Base-by-base conservation (phyloP, 2,329 filamentous ascomycete species). In the Pseudocercospora crystallina region DNA sequence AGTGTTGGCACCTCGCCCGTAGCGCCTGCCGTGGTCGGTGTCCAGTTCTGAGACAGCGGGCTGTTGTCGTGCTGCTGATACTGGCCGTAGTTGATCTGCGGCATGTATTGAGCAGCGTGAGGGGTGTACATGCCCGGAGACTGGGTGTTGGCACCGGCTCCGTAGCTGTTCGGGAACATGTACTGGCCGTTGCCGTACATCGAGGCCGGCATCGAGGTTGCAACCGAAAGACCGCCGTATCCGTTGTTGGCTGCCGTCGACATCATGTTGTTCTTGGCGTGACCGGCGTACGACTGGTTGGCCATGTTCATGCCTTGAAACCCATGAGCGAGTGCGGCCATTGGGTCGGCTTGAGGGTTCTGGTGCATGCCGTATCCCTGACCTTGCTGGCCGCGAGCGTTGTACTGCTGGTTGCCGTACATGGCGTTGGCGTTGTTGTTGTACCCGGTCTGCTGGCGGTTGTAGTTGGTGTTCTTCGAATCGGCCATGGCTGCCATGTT, bases 1-100 rank as follows among this genome's bases (percentile, higher is more conserved):
- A 79, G 68, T 8, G 75, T 72, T 5, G 76, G 76, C 52, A 77
- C 73, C 29, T 77, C 75, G 8, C 68, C 71, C 13, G 72, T 76
- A 5, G 74, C 70, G 52, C 74, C 71, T 36, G 71, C 71, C 32
- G 60, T 58, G 43, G 64, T 69, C 2, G 68, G 66, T 12, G 75
- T 71, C 76, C 76, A 78, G 56, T 67, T 70, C 51, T 69, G 65
- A 11, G 72, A 74, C 59, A 77, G 67, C 5, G 75, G 74, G 63
- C 70, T 75, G 57, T 76, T 72, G 55, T 74, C 70, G 38, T 70
- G 64, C 51, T 71, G 70, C 53, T 76, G 73, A 43, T 76, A 76
- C 56, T 70, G 62, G 30, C 64, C 72, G 60, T 74, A 76, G 50
- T 65, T 63, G 43, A 68, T 60, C 59, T 69, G 73, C 29, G 70